Evolutionary conservation across 768 basidiomycete species (phyloP).

Genomic region (Cubamyces sp.): DNA sequence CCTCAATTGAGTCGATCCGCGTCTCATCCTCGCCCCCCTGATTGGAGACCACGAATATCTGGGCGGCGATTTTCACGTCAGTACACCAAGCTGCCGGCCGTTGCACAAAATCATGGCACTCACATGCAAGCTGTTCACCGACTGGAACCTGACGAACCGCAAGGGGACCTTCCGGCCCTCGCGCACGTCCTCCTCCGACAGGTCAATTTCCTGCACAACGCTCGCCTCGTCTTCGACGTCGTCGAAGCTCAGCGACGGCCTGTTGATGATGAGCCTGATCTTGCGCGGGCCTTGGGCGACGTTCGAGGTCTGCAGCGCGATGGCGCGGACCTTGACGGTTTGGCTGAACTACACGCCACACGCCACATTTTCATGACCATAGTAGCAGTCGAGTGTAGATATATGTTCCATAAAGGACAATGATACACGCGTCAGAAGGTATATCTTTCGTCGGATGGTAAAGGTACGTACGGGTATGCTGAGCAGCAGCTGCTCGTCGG

Average conservation of each 20-base stretch:
- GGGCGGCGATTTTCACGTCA: background rate
- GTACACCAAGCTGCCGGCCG: background rate
- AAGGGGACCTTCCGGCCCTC: conserved; percentile 55
- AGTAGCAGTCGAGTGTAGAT: no score
- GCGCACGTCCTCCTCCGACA: conserved; percentile 52
- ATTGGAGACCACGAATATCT: conserved; percentile 75
- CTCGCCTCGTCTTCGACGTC: conserved; percentile 58
- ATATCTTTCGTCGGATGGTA: background rate
- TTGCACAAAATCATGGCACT: conserved; percentile 31
- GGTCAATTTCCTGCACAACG: conserved; percentile 60
- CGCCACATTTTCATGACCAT: background rate
- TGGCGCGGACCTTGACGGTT: conserved; percentile 61
- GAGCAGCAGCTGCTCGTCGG: conserved; percentile 72
- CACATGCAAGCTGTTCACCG: conserved; percentile 68
- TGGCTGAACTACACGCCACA: conserved; percentile 61
- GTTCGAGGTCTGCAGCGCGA: conserved; percentile 51
- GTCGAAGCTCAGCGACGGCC: conserved; percentile 62
- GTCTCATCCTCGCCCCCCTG: conserved; percentile 67
- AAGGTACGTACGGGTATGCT: conserved; percentile 59
- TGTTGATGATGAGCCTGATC: conserved; percentile 68
- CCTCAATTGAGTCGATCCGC: conserved; percentile 67
- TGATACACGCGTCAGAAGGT: no score
- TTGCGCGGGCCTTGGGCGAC: conserved; percentile 55
- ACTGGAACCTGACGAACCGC: conserved; percentile 72
- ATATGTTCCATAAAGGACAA: no score